Percentiles rank a stretch among this genome's conserved stretches.
phyloP scores from a whole-genome alignment of 805 yeast species.

The Debaryomyces hansenii region DNA sequence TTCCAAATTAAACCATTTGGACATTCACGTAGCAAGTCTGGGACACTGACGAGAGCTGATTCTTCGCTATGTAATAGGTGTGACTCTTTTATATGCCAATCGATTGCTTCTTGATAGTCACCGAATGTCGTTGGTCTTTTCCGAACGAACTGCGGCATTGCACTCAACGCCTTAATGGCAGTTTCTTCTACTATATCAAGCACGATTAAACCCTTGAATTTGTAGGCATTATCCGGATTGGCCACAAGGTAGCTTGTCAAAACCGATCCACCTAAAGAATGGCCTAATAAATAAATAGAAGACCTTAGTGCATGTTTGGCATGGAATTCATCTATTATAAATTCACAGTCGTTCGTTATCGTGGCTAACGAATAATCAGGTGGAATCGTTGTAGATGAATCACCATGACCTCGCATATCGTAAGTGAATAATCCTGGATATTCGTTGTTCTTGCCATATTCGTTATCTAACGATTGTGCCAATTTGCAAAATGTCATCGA shows the following conservation, averaged over 20 bases:
- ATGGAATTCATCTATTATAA: slow-evolving; percentile 43
- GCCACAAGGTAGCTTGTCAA: slow-evolving; percentile 51
- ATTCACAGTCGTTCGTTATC: slow-evolving; percentile 58
- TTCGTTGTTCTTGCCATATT: slow-evolving; percentile 13
- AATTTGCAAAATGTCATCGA: slow-evolving; percentile 72
- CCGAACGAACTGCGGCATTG: slow-evolving; percentile 66
- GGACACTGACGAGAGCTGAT: slow-evolving; percentile 79
- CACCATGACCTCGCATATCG: slow-evolving; percentile 89
- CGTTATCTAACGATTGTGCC: slow-evolving; percentile 20
- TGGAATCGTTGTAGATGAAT: slow-evolving; percentile 14
- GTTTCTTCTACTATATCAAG: slow-evolving; percentile 95
- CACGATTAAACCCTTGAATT: slow-evolving; percentile 67
- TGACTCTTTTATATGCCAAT: slow-evolving; percentile 71
- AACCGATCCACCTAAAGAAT: slow-evolving; percentile 90
- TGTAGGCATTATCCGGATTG: slow-evolving; percentile 15
- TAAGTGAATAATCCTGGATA: slow-evolving; percentile 63
- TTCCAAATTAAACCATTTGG: slow-evolving; percentile 51
- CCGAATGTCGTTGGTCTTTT: slow-evolving; percentile 64
- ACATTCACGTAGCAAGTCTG: slow-evolving; percentile 50
- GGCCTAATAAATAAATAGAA: slow-evolving; percentile 71
- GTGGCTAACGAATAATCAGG: slow-evolving; percentile 45
- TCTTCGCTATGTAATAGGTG: slow-evolving; percentile 52
- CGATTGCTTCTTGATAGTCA: slow-evolving; percentile 58
- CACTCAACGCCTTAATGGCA: slow-evolving; percentile 65
- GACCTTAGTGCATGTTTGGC: slow-evolving; percentile 10